Evolutionary conservation across 208 protist genomes (phyloP).

Genomic region (Trichomonas gallinae): DNA sequence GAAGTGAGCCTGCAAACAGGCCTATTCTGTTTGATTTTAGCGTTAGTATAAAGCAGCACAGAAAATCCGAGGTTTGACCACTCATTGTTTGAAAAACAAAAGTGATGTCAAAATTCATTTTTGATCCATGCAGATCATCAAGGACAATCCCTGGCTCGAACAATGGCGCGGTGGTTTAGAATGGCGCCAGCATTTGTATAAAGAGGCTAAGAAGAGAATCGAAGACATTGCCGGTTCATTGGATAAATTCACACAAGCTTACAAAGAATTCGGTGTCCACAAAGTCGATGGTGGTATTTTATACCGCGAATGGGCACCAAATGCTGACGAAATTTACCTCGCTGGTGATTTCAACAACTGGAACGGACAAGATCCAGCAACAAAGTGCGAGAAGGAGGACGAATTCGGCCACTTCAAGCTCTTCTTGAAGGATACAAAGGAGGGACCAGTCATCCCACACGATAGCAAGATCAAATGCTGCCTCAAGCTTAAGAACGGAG

Average conservation of each 20-base stretch:
- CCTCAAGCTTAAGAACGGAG: background rate
- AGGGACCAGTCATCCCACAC: background rate
- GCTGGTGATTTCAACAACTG: constrained; percentile 32
- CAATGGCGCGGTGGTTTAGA: background rate
- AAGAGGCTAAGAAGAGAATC: background rate
- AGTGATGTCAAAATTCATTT: background rate
- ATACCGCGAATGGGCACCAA: constrained; percentile 31
- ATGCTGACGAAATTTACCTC: background rate
- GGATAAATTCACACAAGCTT: background rate
- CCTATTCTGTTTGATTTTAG: no score
- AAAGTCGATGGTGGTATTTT: background rate
- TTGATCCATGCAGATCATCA: background rate
- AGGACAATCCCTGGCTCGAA: background rate
- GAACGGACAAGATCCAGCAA: background rate
- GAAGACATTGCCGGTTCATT: background rate
- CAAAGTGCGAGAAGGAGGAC: constrained; percentile 5
- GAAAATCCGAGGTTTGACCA: no score
- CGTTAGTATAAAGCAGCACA: no score
- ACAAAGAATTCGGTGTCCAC: constrained; percentile 25
- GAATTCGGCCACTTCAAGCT: background rate
- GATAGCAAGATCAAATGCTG: background rate
- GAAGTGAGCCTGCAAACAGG: no score
- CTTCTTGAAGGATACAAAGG: background rate
- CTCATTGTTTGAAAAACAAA: background rate
- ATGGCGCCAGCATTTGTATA: background rate